Conservation (phyloP, 2,329 filamentous ascomycete genomes). For the Colletotrichum australisinense region DNA sequence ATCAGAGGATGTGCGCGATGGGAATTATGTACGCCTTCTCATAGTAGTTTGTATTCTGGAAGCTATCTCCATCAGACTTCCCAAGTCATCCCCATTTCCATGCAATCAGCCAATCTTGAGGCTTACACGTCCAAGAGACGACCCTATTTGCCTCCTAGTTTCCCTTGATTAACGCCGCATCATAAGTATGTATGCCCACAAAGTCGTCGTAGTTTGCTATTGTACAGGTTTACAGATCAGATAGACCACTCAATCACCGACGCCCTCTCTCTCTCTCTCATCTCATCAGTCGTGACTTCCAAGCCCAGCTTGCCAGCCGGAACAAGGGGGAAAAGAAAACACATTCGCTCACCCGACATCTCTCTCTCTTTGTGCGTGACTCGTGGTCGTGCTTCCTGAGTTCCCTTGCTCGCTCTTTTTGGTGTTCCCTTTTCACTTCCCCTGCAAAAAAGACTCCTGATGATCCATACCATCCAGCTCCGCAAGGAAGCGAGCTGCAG, state of each 20-base stretch:
- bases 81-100: slow-evolving; percentile 1
- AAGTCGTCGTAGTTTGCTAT: slow-evolving; percentile 25
- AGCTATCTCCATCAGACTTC: neutral
- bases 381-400: slow-evolving; percentile 12
- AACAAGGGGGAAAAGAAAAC: slow-evolving; percentile 3
- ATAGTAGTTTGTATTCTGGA: neutral
- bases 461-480: neutral
- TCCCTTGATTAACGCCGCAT: slow-evolving; percentile 19
- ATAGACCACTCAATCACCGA: neutral
- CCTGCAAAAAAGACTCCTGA: neutral
- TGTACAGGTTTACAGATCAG: slow-evolving; percentile 33
- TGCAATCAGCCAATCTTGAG: neutral
- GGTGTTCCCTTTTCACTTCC: neutral
- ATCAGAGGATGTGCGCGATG: neutral
- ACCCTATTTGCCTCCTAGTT: neutral
- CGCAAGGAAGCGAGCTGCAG: neutral
- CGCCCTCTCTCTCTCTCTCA: neutral
- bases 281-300: slow-evolving; percentile 32
- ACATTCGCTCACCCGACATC: slow-evolving; percentile 10
- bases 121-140: neutral
- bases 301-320: slow-evolving; percentile 23
- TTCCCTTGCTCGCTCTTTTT: neutral
- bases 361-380: slow-evolving; percentile 23
- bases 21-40: neutral
- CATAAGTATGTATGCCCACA: slow-evolving; percentile 18